These are phyloP conservation scores for Citrus mangshanensis DNA, from an alignment of 345 rosid genomes.

Conservation along the genomic window DNA sequence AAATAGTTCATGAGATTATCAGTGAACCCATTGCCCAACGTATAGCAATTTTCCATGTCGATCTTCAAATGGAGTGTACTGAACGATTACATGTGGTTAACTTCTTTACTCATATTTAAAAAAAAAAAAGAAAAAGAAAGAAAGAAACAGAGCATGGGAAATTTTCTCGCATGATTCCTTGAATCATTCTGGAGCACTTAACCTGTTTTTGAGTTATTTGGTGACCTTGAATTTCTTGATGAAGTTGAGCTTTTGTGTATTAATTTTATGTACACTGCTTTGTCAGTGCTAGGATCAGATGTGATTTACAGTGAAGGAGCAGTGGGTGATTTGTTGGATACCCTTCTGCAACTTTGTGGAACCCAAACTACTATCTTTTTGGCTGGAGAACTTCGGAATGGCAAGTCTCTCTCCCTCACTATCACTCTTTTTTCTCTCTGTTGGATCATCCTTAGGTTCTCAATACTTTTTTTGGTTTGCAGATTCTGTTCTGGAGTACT, in stretches of 20 bases:
- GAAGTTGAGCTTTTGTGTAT: neutral
- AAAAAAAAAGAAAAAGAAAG: neutral
- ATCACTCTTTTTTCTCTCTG: neutral
- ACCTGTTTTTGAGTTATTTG: neutral
- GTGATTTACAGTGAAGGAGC: constrained; percentile 89
- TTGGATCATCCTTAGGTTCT: neutral
- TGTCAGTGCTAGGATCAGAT: constrained; percentile 80
- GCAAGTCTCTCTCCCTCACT: constrained; percentile 25
- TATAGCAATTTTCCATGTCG: neutral
- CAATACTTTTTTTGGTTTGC: constrained; percentile 3
- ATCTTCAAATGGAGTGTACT: neutral
- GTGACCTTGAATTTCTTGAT: neutral
- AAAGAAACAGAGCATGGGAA: neutral
- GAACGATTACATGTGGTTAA: neutral
- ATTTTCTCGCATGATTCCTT: neutral
- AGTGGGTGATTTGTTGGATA: constrained; percentile 69
- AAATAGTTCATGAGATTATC: neutral
- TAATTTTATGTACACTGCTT: neutral
- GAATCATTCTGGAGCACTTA: neutral
- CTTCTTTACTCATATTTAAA: neutral
- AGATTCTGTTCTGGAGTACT: constrained; percentile 85
- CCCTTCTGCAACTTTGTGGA: constrained; percentile 59
- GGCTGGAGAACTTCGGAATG: constrained; percentile 83
- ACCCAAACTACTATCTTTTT: constrained; percentile 69
- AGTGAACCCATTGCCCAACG: neutral